These are phyloP conservation scores for Epichloe elymi DNA, from an alignment of 2,329 filamentous ascomycete species.

Conservation along the genomic window DNA sequence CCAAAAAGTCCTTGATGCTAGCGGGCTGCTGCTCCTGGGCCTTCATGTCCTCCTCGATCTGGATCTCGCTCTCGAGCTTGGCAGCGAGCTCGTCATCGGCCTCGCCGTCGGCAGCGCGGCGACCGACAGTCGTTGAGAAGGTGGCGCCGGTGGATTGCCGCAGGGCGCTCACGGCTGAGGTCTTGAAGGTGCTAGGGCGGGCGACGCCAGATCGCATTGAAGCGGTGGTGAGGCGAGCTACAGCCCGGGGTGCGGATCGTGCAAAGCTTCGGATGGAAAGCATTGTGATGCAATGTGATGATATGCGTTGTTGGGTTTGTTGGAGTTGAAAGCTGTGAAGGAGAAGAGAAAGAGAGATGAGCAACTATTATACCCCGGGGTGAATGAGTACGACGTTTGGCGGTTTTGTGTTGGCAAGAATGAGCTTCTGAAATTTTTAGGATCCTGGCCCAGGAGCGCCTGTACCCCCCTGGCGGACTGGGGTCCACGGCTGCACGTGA, in stretches of 20 bases:
- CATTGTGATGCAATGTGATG: slow-evolving; percentile 36
- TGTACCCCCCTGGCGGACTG: not conserved
- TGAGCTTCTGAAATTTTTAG: not conserved
- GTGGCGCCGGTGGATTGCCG: slow-evolving; percentile 24
- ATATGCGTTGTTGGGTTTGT: not conserved
- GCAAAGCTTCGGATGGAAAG: slow-evolving; percentile 53
- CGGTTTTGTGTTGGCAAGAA: not conserved
- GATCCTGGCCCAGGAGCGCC: not conserved
- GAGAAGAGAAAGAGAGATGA: slow-evolving; percentile 2
- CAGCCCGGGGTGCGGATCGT: slow-evolving; percentile 52
- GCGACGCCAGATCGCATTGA: slow-evolving; percentile 34
- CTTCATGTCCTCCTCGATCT: slow-evolving; percentile 73
- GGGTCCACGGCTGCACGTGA: not conserved
- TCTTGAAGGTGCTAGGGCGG: slow-evolving; percentile 36
- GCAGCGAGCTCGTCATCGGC: slow-evolving; percentile 68
- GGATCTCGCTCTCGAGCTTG: slow-evolving; percentile 75
- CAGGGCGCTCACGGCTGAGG: slow-evolving; percentile 22
- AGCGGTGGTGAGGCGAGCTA: slow-evolving; percentile 42
- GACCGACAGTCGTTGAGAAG: slow-evolving; percentile 33
- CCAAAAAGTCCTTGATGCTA: slow-evolving; percentile 76
- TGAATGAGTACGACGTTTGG: not conserved
- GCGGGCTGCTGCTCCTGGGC: slow-evolving; percentile 57
- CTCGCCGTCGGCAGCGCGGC: slow-evolving; percentile 30
- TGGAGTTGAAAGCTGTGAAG: slow-evolving; percentile 5
- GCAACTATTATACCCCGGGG: not conserved